Evolutionary conservation across 2,329 filamentous ascomycete genomes (phyloP).

Genomic region (Paracoccidioides brasiliensis): DNA sequence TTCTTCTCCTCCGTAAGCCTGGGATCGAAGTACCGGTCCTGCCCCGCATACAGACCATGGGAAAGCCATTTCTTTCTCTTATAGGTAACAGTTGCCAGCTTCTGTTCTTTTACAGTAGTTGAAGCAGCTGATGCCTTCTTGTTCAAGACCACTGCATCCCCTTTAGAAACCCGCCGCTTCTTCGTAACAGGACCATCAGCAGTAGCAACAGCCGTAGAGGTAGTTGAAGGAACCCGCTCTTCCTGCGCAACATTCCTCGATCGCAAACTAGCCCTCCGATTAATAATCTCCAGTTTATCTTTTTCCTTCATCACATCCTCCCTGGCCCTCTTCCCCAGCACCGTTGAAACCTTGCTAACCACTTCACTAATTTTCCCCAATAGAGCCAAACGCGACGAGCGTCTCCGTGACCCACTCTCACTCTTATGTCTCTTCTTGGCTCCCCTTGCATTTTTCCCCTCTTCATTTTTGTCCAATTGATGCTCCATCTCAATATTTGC

Average conservation of each 20-base stretch:
- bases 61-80: conserved; percentile 62
- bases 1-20: conserved; percentile 38
- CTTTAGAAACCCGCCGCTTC: conserved; percentile 31
- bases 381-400: conserved; percentile 33
- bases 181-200: conserved; percentile 25
- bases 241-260: conserved; percentile 25
- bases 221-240: not conserved
- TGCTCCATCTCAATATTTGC: not conserved
- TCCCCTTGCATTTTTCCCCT: conserved; percentile 13
- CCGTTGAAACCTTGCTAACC: conserved; percentile 37
- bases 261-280: conserved; percentile 44
- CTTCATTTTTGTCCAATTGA: conserved; percentile 12
- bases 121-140: conserved; percentile 10
- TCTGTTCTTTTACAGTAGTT: conserved; percentile 8
- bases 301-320: conserved; percentile 40
- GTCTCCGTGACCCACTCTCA: conserved; percentile 21
- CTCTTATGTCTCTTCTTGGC: conserved; percentile 16
- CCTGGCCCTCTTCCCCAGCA: conserved; percentile 48
- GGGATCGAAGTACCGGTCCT: conserved; percentile 41
- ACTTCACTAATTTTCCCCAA: conserved; percentile 33
- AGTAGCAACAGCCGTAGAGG: conserved; percentile 6
- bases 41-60: conserved; percentile 79
- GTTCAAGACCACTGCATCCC: conserved; percentile 13
- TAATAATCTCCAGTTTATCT: conserved; percentile 43
- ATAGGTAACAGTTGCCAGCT: conserved; percentile 15